Base-by-base conservation (phyloP, 192 early-diverging fungal species). In the Coemansia interrupta region DNA sequence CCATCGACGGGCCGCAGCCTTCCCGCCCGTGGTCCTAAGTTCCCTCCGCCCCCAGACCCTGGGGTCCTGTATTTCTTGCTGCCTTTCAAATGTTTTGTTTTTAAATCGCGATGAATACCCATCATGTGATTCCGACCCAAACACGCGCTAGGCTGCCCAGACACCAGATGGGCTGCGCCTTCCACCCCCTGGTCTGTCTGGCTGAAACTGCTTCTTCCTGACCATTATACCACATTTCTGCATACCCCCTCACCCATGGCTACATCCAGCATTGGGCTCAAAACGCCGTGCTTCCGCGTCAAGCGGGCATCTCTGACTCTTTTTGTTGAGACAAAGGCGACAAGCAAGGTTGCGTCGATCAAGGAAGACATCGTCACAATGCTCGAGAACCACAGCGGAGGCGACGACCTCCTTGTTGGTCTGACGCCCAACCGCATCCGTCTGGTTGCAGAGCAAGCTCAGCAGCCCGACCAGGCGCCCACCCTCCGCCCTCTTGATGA, bases 301-400 rank as follows among this genome's bases (percentile, higher is more conserved):
- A 79, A 79, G 51, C 62, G 76, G 15, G 76, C 63, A 38, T 17
- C 26, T 2, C 47, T 79, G 42, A 79, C 76, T 10, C 46, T 79
- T 17, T 65, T 79, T 44, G 24, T 79, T 4, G 60, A 59, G 22
- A 28, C 66, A 18, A 39, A 30, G 3, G 48, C 63, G 3, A 56
- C 48, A 26, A 53, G 56, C 17, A 62, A 24, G 22, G 58, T 72
- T 22, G 14, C 42, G 14, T n/a, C 42, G 12, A 39, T 68, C 24
- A 69, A 69, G 58, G 4, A n/a, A 13, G 47, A 51, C 26, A 43
- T 79, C n/a, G 17, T 72, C 7, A 5, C 15, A 28, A 62, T 63
- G 23, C 63, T 79, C 52, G 39, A 62, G n/a, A 65, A 60, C 9
- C 76, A 69, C 14, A 56, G 30, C 28, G 54, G 52, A 29, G 56